phyloP scores from a whole-genome alignment of 805 yeast genomes.

The Geotrichum ghanense region DNA sequence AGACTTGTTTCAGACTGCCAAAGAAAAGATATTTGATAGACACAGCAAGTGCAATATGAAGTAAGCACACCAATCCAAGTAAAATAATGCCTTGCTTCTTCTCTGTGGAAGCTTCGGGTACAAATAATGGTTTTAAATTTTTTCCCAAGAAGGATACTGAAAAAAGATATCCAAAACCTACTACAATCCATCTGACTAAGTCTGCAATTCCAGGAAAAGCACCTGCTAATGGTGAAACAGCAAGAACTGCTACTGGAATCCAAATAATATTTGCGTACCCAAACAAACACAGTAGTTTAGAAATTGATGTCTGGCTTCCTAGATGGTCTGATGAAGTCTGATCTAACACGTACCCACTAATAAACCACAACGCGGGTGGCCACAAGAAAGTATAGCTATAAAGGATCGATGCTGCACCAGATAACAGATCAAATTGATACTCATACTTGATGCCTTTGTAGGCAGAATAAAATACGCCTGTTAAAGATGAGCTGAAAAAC shows the following conservation, averaged over 20 bases:
- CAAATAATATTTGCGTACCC: slow-evolving; percentile 79
- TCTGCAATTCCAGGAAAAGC: slow-evolving; percentile 28
- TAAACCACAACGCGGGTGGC: slow-evolving; percentile 46
- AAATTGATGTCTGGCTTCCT: slow-evolving; percentile 31
- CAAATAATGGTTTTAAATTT: slow-evolving; percentile 31
- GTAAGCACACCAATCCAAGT: slow-evolving; percentile 31
- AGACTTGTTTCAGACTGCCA: slow-evolving; percentile 23
- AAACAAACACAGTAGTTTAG: slow-evolving; percentile 59
- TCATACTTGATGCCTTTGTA: slow-evolving; percentile 37
- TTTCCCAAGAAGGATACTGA: slow-evolving; percentile 45
- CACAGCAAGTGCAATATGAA: slow-evolving; percentile 49
- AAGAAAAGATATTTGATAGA: slow-evolving; percentile 59
- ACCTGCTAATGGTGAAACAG: slow-evolving; percentile 40
- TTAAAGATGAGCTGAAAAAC: slow-evolving; percentile 65
- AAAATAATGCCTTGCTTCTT: slow-evolving; percentile 27
- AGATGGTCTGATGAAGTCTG: slow-evolving; percentile 20
- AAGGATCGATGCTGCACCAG: slow-evolving; percentile 57
- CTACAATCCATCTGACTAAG: slow-evolving; percentile 52
- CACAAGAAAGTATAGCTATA: slow-evolving; percentile 64
- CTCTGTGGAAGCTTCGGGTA: slow-evolving; percentile 21
- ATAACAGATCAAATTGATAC: slow-evolving; percentile 48
- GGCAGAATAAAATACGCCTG: slow-evolving; percentile 46
- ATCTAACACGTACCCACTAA: slow-evolving; percentile 39
- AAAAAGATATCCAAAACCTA: slow-evolving; percentile 45
- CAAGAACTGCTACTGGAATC: slow-evolving; percentile 67